Evolutionary conservation across 164 flowering plant species (phyloP), one percentile per base, ranked within the genome.

Genomic region (Piper longum): DNA sequence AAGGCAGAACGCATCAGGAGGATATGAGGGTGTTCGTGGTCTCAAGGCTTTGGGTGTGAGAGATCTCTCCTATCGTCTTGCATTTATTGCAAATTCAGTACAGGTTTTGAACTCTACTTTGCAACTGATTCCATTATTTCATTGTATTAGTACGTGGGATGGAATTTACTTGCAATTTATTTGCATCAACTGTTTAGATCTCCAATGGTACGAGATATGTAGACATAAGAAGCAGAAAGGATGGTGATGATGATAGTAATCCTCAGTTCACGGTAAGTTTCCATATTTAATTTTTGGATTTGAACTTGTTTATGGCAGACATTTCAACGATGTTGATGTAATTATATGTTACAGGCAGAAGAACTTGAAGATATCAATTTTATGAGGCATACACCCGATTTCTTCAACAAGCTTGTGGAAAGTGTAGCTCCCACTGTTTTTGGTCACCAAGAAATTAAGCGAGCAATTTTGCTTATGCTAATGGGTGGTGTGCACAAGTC

Each of bases 391-490:
- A 86, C 95, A 40, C 89, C 97, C 19, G 99, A 93, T 76, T 90
- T 88, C 70, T 90, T 88, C 78, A 93, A 88, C 63, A 93, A 84
- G 77, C 77, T 93, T 57, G 96, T 90, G 51, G 91, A 84, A 65
- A 93, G 99, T 79, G 78, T 90, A 63, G 90, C 84, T 13, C 99
- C 99, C 18, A 81, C 97, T 64, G 75, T 93, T 42, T 93, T 85
- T 71, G 99, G 99, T 66, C 99, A 93, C 69, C 89, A 87, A 77
- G 99, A 93, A 68, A 90, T 93, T 62, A 93, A 93, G 72, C 83
- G 96, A 69, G 99, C 99, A 18, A 80, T 93, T 69, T 76, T 93
- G 65, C 89, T 93, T 43, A 93, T 93, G 99, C 86, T 93, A 51
- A 54, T 88, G 69, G 89, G 99, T 63, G 99, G 99, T 45, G 95